Evolutionary conservation across 208 protist genomes (phyloP), one percentile per base, ranked within the genome.

Genomic region (Naegleria gruberi): DNA sequence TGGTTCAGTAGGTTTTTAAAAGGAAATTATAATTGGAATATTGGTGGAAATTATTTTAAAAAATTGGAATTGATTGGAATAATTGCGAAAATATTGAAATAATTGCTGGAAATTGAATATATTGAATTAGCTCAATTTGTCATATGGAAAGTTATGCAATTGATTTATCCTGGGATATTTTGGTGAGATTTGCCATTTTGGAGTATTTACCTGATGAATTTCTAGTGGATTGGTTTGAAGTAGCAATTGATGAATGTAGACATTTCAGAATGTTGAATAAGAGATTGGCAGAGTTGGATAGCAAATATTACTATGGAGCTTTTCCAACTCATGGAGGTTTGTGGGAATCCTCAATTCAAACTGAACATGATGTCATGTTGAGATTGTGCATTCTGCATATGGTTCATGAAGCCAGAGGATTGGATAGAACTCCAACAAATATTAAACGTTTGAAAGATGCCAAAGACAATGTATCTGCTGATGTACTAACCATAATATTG

Each of bases 131-230:
- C 43, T 90, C 91, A 17, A 89, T 93, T 34, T 85, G 81, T 55
- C 90, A 93, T 42, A 93, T 93, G n/a, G 92, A 93, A 74, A 45
- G 45, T 43, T 93, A 91, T 42, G 92, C 92, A 6, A 93, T 93
- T 34, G 92, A 93, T 73, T 73, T 93, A 47, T 47, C 57, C 26
- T 93, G 92, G 92, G 92, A 93, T 65, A 91, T 93, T 82, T 91
- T 93, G 3, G 90, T 88, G 10, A 82, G 92, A 30, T 93, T 91
- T 42, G 40, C 41, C 40, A 37, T 34, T 92, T 34, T 51, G 6
- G 40, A 89, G 10, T 51, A 82, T 46, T 83, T 93, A 42, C 92
- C 92, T 26, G n/a, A 90, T 8, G 92, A 92, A 82, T 94, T 94
- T 82, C 90, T 57, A 92, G 26, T 81, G 40, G 92, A 93, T 43